Conservation (phyloP, 768 basidiomycete species). For the Pleurotus cornucopiae region DNA sequence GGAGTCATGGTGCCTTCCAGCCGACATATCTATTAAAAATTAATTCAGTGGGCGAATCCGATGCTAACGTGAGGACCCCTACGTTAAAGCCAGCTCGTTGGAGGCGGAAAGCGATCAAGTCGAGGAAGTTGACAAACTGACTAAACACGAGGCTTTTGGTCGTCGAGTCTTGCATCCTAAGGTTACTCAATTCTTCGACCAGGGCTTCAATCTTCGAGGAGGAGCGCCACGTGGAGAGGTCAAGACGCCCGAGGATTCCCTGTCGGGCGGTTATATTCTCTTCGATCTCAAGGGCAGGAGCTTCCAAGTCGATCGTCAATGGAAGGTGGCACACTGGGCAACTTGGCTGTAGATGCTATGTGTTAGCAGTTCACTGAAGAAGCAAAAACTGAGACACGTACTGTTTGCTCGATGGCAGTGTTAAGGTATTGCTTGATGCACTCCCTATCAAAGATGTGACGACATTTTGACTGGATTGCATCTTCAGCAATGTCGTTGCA, state of each 20-base stretch:
- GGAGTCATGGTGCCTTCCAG: slow-evolving; percentile 98
- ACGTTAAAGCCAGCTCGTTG: slow-evolving; percentile 91
- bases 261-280: slow-evolving; percentile 61
- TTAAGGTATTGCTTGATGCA: slow-evolving; percentile 94
- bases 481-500: slow-evolving; percentile 98
- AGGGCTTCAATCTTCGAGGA: slow-evolving; percentile 98
- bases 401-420: slow-evolving; percentile 60
- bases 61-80: slow-evolving; percentile 16
- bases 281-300: slow-evolving; percentile 83
- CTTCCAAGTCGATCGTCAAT: slow-evolving; percentile 94
- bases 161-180: slow-evolving; percentile 79
- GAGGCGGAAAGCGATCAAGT: slow-evolving; percentile 88
- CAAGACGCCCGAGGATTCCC: slow-evolving; percentile 88
- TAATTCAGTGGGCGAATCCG: not conserved
- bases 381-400: slow-evolving; percentile 27
- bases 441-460: slow-evolving; percentile 92
- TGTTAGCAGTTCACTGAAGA: not conserved
- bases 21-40: slow-evolving; percentile 68
- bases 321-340: slow-evolving; percentile 95
- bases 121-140: slow-evolving; percentile 91
- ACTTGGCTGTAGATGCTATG: slow-evolving; percentile 51
- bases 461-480: slow-evolving; percentile 90
- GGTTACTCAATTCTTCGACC: slow-evolving; percentile 86
- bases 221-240: slow-evolving; percentile 88
- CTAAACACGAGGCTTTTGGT: slow-evolving; percentile 97